A percentile compares a stretch with the other conserved stretches of the same genome.
phyloP scores from a whole-genome alignment of 129 eudicot species.

The Helianthus annuus region HanXRQr2.0-SUNRISE NC_035444.2:1066553-1067052 shows the following conservation, averaged over 20 bases:
- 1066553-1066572: neutral
- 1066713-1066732: slow-evolving; percentile 23
- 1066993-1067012: too few species aligned
- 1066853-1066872: too few species aligned
- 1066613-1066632: neutral
- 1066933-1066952: too few species aligned
- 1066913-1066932: too few species aligned
- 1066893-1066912: too few species aligned
- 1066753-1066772: neutral
- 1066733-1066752: slow-evolving; percentile 1
- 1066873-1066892: too few species aligned
- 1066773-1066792: slow-evolving; percentile 9
- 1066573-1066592: neutral
- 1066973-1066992: too few species aligned
- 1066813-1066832: neutral
- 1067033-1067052: too few species aligned
- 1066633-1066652: neutral
- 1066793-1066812: neutral
- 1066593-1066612: neutral
- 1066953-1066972: too few species aligned
- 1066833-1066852: neutral
- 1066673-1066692: neutral
- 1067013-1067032: too few species aligned
- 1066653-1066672: neutral
- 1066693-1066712: slow-evolving; percentile 26